Conservation (phyloP, 306 rosid species). For the Cucumis hystrix region DNA sequence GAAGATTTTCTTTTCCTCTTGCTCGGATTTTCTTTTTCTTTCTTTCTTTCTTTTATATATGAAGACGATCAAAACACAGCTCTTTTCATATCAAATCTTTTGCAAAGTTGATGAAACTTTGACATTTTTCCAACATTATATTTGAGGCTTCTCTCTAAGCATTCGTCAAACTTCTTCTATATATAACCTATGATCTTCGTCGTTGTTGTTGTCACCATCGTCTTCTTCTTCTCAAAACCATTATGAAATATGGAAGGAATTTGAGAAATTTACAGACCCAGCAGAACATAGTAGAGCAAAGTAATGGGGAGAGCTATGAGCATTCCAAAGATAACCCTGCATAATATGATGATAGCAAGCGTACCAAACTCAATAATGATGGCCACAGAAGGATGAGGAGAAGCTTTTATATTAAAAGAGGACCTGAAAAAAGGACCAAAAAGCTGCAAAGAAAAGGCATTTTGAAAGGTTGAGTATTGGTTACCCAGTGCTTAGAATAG, state of each 20-base stretch:
- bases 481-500: slow-evolving; percentile 90
- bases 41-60: too few species aligned
- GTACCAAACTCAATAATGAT: background rate
- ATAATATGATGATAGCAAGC: background rate
- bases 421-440: background rate
- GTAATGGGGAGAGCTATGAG: slow-evolving; percentile 36
- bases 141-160: background rate
- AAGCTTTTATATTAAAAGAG: background rate
- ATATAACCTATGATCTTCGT: background rate
- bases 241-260: background rate
- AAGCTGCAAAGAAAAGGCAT: background rate
- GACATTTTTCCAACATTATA: background rate
- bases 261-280: slow-evolving; percentile 22
- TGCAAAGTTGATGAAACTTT: background rate
- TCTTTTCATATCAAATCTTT: background rate
- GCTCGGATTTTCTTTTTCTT: background rate
- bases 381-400: background rate
- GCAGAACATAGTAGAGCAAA: slow-evolving; percentile 27
- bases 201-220: background rate
- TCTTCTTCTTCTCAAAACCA: background rate
- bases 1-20: background rate
- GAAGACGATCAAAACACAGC: background rate
- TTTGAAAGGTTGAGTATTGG: slow-evolving; percentile 5
- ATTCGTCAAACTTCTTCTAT: background rate
- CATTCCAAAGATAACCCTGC: slow-evolving; percentile 43